Percentiles rank a stretch among this genome's conserved stretches.
Evolutionary conservation across 2,329 filamentous ascomycete species (phyloP).

Genomic region (Xylaria sp.): DNA sequence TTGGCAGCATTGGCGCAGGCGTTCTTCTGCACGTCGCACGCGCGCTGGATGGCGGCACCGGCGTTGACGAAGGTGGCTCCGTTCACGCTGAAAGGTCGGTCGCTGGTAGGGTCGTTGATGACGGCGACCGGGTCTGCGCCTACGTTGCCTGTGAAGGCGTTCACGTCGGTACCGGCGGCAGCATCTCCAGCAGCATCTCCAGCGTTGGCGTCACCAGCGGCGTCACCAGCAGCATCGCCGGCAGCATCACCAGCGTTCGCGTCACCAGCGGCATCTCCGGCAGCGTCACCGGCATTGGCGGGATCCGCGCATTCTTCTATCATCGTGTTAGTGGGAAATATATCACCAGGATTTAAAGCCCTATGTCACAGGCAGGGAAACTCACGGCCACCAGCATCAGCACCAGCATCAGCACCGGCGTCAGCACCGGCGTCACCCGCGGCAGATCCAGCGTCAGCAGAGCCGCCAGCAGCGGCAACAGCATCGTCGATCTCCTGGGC

Average conservation of each 20-base stretch:
- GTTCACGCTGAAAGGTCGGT: slow-evolving; percentile 63
- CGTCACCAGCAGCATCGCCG: slow-evolving; percentile 24
- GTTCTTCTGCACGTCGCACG: slow-evolving; percentile 63
- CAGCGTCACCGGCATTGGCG: slow-evolving; percentile 1
- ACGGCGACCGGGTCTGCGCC: slow-evolving; percentile 57
- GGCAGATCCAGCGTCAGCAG: slow-evolving; percentile 2
- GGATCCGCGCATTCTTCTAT: slow-evolving; percentile 8
- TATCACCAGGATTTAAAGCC: background rate
- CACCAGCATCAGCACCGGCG: slow-evolving; percentile 14
- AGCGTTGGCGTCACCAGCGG: slow-evolving; percentile 22
- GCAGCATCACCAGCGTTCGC: background rate
- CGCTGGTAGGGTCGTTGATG: slow-evolving; percentile 49
- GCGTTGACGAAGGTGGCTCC: slow-evolving; percentile 64
- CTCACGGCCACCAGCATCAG: background rate
- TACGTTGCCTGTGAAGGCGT: slow-evolving; percentile 59
- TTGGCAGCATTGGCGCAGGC: slow-evolving; percentile 62
- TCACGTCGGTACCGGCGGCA: slow-evolving; percentile 53
- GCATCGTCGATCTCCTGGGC: slow-evolving; percentile 65
- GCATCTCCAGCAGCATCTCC: slow-evolving; percentile 29
- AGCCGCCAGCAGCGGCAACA: slow-evolving; percentile 52
- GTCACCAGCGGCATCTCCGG: slow-evolving; percentile 34
- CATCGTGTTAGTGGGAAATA: background rate
- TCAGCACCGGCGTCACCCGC: background rate
- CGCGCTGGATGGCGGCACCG: slow-evolving; percentile 59
- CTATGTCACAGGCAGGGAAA: background rate